A percentile compares a stretch with the other conserved stretches of the same genome.
phyloP scores from a whole-genome alignment of 306 rosid species.

The Cucumis hystrix region DNA sequence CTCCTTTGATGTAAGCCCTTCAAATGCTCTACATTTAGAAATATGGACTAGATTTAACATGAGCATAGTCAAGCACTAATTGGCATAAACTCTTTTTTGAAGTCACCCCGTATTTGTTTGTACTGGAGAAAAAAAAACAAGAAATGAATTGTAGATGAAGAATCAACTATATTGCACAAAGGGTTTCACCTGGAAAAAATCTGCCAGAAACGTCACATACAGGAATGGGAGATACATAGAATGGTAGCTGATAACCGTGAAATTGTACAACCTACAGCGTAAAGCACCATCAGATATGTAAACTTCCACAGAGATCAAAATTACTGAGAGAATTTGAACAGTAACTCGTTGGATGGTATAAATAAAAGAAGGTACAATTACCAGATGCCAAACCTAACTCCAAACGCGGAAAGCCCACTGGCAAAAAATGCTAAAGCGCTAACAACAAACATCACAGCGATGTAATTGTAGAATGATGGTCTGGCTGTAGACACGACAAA shows the following conservation, averaged over 20 bases:
- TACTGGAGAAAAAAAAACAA: neutral
- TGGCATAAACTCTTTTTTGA: no score
- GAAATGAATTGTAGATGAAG: neutral
- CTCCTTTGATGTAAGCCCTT: no score
- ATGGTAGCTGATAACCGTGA: constrained; percentile 51
- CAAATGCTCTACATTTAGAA: neutral
- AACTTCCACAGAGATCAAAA: neutral
- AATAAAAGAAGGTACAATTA: constrained; percentile 12
- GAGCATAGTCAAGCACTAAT: no score
- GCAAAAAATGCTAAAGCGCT: constrained; percentile 32
- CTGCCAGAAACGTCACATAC: constrained; percentile 50
- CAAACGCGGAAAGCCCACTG: constrained; percentile 42
- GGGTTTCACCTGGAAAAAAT: constrained; percentile 48
- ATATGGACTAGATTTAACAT: neutral
- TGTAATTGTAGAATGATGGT: constrained; percentile 53
- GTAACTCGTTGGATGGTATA: neutral
- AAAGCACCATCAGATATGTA: neutral
- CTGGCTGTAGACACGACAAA: constrained; percentile 42
- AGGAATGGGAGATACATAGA: constrained; percentile 58
- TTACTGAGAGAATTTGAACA: neutral
- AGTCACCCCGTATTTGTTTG: neutral
- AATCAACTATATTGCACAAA: neutral
- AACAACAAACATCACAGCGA: constrained; percentile 39
- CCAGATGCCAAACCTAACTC: constrained; percentile 51
- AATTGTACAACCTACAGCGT: constrained; percentile 47